These are phyloP conservation scores for Agapanthus africanus DNA, from an alignment of 106 monocot species.

Conservation along the genomic window DNA sequence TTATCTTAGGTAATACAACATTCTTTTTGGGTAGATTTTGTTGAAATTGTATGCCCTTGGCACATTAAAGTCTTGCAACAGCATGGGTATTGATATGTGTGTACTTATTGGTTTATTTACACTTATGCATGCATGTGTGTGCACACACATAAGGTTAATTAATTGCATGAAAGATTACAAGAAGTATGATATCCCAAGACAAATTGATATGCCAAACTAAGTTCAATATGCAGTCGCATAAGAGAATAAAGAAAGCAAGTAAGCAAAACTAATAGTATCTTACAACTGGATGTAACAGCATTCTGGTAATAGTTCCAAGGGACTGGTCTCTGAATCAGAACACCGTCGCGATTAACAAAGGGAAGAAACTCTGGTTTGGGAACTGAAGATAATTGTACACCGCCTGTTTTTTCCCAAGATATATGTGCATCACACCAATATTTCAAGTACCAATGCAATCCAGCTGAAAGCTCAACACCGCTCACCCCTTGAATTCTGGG, in stretches of 20 bases:
- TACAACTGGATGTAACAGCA: slow-evolving; percentile 71
- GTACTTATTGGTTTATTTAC: no score
- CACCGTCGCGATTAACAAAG: slow-evolving; percentile 22
- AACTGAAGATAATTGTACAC: slow-evolving; percentile 36
- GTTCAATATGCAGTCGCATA: neutral
- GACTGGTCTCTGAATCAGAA: slow-evolving; percentile 43
- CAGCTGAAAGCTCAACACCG: slow-evolving; percentile 58
- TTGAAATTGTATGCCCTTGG: no score
- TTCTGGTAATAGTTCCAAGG: slow-evolving; percentile 71
- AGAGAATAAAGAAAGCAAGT: neutral
- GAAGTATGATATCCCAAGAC: neutral
- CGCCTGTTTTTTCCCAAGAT: slow-evolving; percentile 67
- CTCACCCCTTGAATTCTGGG: slow-evolving; percentile 37
- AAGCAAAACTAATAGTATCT: slow-evolving; percentile 10
- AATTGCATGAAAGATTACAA: neutral
- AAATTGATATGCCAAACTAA: neutral
- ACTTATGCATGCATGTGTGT: neutral
- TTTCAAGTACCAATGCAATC: slow-evolving; percentile 62
- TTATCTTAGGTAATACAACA: no score
- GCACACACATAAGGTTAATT: neutral
- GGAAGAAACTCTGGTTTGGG: slow-evolving; percentile 43
- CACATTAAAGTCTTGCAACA: no score
- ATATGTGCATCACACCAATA: slow-evolving; percentile 48
- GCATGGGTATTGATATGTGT: no score
- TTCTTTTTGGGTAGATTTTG: no score